Conservation (phyloP, 2,329 filamentous ascomycete species). For the Xylariaceae sp. region DNA sequence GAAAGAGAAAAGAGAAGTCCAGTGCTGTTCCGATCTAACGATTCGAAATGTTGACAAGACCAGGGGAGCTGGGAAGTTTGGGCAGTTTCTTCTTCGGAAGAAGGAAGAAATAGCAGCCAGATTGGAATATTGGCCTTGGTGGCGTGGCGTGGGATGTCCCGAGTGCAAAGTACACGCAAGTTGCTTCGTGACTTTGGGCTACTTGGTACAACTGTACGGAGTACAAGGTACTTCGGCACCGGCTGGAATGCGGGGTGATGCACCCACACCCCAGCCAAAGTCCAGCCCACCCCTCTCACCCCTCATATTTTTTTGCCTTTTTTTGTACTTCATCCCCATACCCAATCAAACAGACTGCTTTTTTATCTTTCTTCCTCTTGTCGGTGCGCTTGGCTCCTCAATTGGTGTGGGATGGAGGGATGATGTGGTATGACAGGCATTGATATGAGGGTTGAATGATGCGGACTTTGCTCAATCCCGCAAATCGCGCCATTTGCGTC, state of each 20-base stretch:
- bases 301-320: background rate
- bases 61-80: background rate
- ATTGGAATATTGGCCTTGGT: background rate
- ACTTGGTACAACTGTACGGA: background rate
- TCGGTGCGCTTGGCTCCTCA: slow-evolving; percentile 3
- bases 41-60: background rate
- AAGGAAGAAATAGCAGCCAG: background rate
- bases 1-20: slow-evolving; percentile 4
- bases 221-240: slow-evolving; percentile 3
- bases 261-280: slow-evolving; percentile 13
- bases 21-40: slow-evolving; percentile 6
- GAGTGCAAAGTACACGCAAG: background rate
- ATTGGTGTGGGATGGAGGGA: slow-evolving; percentile 9
- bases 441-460: slow-evolving; percentile 3
- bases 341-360: slow-evolving; percentile 4
- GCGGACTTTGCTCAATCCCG: background rate
- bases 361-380: slow-evolving; percentile 9
- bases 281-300: background rate
- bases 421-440: slow-evolving; percentile 10
- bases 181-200: too few species aligned
- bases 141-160: slow-evolving; percentile 1
- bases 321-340: background rate
- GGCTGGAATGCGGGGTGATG: slow-evolving; percentile 23
- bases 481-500: slow-evolving; percentile 1
- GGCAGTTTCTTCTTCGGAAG: background rate